Conservation (phyloP, 1,139 yeast species). For the Lodderomyces pseudojiufengensis region DNA sequence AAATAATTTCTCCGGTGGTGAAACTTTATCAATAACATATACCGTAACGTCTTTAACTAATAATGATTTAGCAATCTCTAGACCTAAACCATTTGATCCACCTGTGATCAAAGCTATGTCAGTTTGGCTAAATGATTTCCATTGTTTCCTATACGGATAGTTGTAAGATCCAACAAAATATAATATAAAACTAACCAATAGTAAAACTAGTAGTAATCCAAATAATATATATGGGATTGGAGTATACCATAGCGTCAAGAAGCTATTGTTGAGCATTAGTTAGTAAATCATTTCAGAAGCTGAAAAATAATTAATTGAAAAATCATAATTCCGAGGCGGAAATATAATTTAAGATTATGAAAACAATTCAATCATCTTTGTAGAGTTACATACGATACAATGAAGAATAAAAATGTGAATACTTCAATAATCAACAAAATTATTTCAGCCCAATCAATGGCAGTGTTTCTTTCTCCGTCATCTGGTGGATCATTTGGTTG, state of each 20-base stretch:
- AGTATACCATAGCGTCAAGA: slow-evolving; percentile 1
- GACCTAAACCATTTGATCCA: slow-evolving; percentile 62
- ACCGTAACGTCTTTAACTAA: slow-evolving; percentile 31
- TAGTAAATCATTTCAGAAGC: too few relatives aligned
- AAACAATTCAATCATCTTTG: too few relatives aligned
- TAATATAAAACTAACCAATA: slow-evolving; percentile 3
- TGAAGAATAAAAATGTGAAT: slow-evolving; percentile 3
- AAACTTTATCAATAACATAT: slow-evolving; percentile 44
- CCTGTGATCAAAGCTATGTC: slow-evolving; percentile 59
- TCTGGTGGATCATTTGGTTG: background rate
- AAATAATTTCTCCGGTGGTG: slow-evolving; percentile 20
- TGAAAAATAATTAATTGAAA: too few relatives aligned
- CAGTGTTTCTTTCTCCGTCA: background rate
- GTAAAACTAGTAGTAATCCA: background rate
- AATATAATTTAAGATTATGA: too few relatives aligned
- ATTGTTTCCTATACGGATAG: slow-evolving; percentile 4
- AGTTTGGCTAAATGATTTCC: slow-evolving; percentile 12
- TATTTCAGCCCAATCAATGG: slow-evolving; percentile 2
- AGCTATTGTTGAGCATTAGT: background rate
- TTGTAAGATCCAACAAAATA: slow-evolving; percentile 1
- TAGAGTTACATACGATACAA: slow-evolving; percentile 2
- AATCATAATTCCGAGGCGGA: too few relatives aligned
- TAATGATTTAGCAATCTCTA: slow-evolving; percentile 36
- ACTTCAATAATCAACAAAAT: slow-evolving; percentile 3
- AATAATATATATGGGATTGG: slow-evolving; percentile 2